phyloP scores from a whole-genome alignment of 2,329 filamentous ascomycete genomes.

The Epichloe sibirici region DNA sequence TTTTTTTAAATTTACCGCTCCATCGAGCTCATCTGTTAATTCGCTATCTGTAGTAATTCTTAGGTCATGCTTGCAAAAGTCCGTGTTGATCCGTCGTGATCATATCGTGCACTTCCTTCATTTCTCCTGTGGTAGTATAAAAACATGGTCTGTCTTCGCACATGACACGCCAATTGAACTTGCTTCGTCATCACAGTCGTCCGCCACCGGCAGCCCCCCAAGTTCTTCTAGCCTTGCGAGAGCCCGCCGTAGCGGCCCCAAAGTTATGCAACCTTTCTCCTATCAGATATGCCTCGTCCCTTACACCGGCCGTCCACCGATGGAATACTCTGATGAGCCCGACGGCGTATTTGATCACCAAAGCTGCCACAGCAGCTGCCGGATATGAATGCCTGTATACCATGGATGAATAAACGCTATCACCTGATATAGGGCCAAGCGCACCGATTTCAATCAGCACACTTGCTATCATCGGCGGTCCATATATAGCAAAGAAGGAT shows the following conservation, averaged over 20 bases:
- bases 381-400: conserved; percentile 60
- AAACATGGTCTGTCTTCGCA: background rate
- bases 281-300: conserved; percentile 93
- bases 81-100: background rate
- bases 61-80: background rate
- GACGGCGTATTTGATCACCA: conserved; percentile 29
- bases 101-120: background rate
- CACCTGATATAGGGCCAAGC: conserved; percentile 13
- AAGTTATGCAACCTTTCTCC: conserved; percentile 94
- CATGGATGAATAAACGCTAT: conserved; percentile 21
- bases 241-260: conserved; percentile 36
- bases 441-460: conserved; percentile 15
- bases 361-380: conserved; percentile 36
- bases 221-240: conserved; percentile 20
- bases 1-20: background rate
- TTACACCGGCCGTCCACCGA: conserved; percentile 67
- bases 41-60: background rate
- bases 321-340: conserved; percentile 50
- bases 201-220: conserved; percentile 24
- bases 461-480: conserved; percentile 49
- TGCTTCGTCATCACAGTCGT: conserved; percentile 1
- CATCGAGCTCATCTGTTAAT: background rate
- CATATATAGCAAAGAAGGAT: conserved; percentile 47
- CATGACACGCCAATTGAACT: too few species aligned
- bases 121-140: background rate